These are phyloP conservation scores for Ogataea allantospora DNA, from an alignment of 805 yeast species.

Conservation along the genomic window DNA sequence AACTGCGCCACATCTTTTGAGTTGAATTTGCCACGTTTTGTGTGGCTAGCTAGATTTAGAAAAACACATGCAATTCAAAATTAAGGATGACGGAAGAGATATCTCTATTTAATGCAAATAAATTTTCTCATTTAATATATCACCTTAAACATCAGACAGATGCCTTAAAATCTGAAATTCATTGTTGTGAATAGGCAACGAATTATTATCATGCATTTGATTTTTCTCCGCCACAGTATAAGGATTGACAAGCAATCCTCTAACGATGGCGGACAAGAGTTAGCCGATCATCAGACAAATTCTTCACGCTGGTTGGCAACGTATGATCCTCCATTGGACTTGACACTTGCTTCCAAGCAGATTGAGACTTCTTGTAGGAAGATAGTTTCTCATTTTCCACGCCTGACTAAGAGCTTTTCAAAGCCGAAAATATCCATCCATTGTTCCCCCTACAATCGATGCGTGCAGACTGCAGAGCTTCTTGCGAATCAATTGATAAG, in stretches of 20 bases:
- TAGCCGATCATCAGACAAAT: slow-evolving; percentile 12
- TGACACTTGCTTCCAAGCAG: slow-evolving; percentile 23
- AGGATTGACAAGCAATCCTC: slow-evolving; percentile 29
- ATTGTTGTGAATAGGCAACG: neutral
- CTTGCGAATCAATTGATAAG: slow-evolving; percentile 21
- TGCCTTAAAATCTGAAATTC: neutral
- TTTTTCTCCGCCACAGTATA: slow-evolving; percentile 34
- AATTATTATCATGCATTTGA: slow-evolving; percentile 29
- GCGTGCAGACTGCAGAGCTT: slow-evolving; percentile 41
- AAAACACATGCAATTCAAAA: slow-evolving; percentile 6
- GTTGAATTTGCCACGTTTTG: slow-evolving; percentile 1
- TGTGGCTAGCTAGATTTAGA: slow-evolving; percentile 1
- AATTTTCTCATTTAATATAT: too few species aligned
- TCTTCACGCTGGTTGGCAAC: slow-evolving; percentile 34
- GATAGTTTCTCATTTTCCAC: slow-evolving; percentile 25
- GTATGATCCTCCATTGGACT: slow-evolving; percentile 37
- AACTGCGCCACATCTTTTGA: too few species aligned
- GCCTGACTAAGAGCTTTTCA: slow-evolving; percentile 2
- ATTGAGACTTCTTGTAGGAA: slow-evolving; percentile 30
- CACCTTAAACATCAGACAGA: too few species aligned
- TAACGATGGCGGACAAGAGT: neutral
- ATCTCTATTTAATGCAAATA: too few species aligned
- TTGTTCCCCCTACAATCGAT: slow-evolving; percentile 44
- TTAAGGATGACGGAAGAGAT: too few species aligned
- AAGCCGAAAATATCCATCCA: slow-evolving; percentile 31